Percentiles rank a stretch among this genome's conserved stretches.
These are phyloP conservation scores for Cucurbitaria berberidis DNA, from an alignment of 2,329 filamentous ascomycete species.

Conservation along the genomic window DNA sequence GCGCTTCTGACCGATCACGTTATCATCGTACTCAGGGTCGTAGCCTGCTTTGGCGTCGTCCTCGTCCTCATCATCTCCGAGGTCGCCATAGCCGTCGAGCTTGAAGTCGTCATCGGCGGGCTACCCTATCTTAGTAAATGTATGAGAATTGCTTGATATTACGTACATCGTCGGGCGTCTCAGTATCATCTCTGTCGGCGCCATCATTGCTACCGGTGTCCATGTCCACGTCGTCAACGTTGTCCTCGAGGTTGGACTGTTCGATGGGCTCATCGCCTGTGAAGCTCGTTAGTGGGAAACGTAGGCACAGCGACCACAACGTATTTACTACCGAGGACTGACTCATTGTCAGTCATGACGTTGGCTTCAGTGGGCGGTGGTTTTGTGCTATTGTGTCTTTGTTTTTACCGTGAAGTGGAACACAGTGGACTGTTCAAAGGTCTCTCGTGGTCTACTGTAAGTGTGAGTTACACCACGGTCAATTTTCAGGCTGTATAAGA, in stretches of 20 bases:
- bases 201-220: slow-evolving; percentile 11
- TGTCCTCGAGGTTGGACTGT: slow-evolving; percentile 6
- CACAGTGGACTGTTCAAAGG: background rate
- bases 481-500: background rate
- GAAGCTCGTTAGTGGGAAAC: slow-evolving; percentile 2
- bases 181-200: slow-evolving; percentile 6
- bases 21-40: slow-evolving; percentile 13
- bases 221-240: slow-evolving; percentile 11
- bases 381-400: background rate
- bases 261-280: slow-evolving; percentile 14
- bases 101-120: slow-evolving; percentile 21
- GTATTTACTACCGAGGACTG: slow-evolving; percentile 24
- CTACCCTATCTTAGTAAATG: slow-evolving; percentile 11
- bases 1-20: slow-evolving; percentile 14
- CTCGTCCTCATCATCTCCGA: slow-evolving; percentile 7
- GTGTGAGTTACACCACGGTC: background rate
- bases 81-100: slow-evolving; percentile 24
- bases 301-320: background rate
- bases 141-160: background rate
- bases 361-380: background rate
- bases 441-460: background rate
- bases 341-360: slow-evolving; percentile 18
- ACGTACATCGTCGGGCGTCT: slow-evolving; percentile 12
- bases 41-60: slow-evolving; percentile 8
- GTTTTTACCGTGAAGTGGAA: slow-evolving; percentile 1